These are phyloP conservation scores for Aspergillus ellipticus DNA, from an alignment of 495 filamentous ascomycete species.

Conservation along the genomic window DNA sequence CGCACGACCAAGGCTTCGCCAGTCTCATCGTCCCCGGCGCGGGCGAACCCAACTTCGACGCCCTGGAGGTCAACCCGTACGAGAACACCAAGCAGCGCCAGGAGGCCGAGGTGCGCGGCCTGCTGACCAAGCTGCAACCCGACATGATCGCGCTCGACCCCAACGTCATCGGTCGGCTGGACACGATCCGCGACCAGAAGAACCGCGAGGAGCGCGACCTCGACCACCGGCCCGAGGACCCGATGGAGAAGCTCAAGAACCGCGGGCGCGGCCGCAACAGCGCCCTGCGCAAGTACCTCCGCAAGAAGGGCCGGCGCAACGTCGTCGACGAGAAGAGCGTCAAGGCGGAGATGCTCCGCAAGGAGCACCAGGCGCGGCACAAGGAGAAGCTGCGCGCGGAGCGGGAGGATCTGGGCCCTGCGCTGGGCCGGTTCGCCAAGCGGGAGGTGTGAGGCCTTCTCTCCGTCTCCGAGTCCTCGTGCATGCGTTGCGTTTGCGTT, in stretches of 20 bases:
- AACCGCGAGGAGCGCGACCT: constrained; percentile 68
- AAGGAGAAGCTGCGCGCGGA: constrained; percentile 61
- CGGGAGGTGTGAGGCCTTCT: constrained; percentile 31
- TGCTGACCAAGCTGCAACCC: constrained; percentile 91
- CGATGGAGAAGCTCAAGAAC: constrained; percentile 66
- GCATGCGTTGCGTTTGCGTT: constrained; percentile 5
- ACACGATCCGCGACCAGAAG: constrained; percentile 70
- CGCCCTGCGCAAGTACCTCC: constrained; percentile 74
- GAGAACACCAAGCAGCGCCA: constrained; percentile 90
- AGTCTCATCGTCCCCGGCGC: constrained; percentile 88
- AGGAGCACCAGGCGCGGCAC: constrained; percentile 56
- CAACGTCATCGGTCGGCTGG: constrained; percentile 81
- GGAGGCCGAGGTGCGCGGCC: constrained; percentile 81
- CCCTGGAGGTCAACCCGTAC: constrained; percentile 92
- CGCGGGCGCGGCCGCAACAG: constrained; percentile 89
- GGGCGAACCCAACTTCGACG: constrained; percentile 95
- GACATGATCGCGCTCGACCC: constrained; percentile 97
- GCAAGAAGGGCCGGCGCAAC: constrained; percentile 87
- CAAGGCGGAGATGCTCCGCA: constrained; percentile 63
- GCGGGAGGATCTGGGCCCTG: constrained; percentile 64
- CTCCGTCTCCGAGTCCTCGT: no score
- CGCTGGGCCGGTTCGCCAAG: constrained; percentile 67
- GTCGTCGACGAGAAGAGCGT: constrained; percentile 84
- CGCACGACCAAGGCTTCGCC: constrained; percentile 81
- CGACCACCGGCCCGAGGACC: constrained; percentile 67